Base-by-base conservation (phyloP, 2,329 filamentous ascomycete genomes). In the Fusarium pseudograminearum region DNA sequence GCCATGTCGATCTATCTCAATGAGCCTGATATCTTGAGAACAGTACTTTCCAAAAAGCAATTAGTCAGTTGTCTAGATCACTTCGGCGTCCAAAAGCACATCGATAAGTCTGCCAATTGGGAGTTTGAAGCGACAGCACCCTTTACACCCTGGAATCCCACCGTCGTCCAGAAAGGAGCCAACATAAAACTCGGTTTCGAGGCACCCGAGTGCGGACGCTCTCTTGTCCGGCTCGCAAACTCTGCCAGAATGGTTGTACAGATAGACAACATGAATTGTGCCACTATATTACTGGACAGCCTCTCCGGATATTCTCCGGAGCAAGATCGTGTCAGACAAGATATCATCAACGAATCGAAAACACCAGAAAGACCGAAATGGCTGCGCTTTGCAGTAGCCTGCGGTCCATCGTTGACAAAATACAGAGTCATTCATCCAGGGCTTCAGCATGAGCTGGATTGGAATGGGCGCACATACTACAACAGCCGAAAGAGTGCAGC, bases 81-180 rank as follows among this genome's bases (percentile, higher is more conserved):
- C 3, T 15, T 22, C 4, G 3, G 7, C 12, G n/a, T 31, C 7
- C 1, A 9, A 5, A 4, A 12, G 0, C 2, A 8, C 4, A 7
- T 5, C 8, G 7, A 20, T 1, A 9, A 7, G 3, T 10, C 5
- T n/a, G 14, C 10, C 1, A 11, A 34, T 5, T 5, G 8, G 5
- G 15, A 24, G 2, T 5, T 2, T 2, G 5, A 36, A 1, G 11
- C 8, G 15, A 1, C 16, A 3, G 12, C 11, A 5, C 22, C 40
- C 5, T 57, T 38, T 10, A 42, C 56, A 12, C 44, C 30, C 8
- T 42, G 34, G 5, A 18, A 34, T 7, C 54, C 57, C 11, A 7
- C 18, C 0, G 5, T 16, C 2, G 26, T 14, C 2, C 12, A 7
- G 12, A 7, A 0, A 2, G 9, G 28, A 7, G 1, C n/a, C 15